phyloP scores from a whole-genome alignment of 345 rosid species.

The Eucalyptus cloeziana region DNA sequence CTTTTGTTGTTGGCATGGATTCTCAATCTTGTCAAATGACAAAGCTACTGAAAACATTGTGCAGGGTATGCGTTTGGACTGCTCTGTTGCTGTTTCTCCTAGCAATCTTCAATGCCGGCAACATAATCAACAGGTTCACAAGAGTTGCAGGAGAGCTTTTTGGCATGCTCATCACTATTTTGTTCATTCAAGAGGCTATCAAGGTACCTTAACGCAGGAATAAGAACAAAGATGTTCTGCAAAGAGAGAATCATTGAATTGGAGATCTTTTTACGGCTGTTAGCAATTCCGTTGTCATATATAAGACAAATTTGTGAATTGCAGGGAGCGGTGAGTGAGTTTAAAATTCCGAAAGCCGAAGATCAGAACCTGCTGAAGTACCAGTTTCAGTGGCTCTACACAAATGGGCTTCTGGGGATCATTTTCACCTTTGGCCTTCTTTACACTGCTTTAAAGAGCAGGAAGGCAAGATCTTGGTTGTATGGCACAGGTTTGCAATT shows the following conservation, averaged over 20 bases:
- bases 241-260: not conserved
- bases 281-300: not conserved
- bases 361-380: conserved; percentile 19
- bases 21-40: not conserved
- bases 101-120: conserved; percentile 49
- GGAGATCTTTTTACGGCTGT: not conserved
- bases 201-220: conserved; percentile 20
- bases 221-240: not conserved
- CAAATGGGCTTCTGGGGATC: conserved; percentile 61
- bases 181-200: conserved; percentile 80
- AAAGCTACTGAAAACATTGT: not conserved
- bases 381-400: conserved; percentile 41
- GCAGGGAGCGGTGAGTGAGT: conserved; percentile 63
- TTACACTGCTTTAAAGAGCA: conserved; percentile 42
- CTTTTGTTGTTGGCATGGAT: not conserved
- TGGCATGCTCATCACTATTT: conserved; percentile 70
- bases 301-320: not conserved
- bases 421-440: conserved; percentile 58
- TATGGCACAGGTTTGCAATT: conserved; percentile 39
- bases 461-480: conserved; percentile 58
- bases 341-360: conserved; percentile 24
- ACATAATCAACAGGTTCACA: conserved; percentile 64
- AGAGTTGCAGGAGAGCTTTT: conserved; percentile 80
- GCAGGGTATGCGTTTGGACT: conserved; percentile 93
- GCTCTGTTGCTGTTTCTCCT: conserved; percentile 57